Evolutionary conservation across 345 rosid species (phyloP).

Genomic region (Anastatica hierochuntica): DNA sequence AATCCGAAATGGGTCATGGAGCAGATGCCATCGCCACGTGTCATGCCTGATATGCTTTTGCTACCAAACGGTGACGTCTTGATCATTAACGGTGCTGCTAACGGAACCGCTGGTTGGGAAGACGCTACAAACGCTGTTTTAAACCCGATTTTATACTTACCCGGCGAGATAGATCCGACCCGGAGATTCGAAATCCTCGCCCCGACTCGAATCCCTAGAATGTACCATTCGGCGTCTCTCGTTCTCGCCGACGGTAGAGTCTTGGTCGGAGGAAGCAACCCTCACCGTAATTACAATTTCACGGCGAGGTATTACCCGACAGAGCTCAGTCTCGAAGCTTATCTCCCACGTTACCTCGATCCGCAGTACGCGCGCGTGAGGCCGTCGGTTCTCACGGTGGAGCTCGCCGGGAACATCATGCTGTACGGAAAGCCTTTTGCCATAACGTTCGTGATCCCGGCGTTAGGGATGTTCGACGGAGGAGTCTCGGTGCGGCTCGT

Average conservation of each 20-base stretch:
- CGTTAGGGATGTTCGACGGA: slow-evolving; percentile 17
- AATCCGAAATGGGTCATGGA: slow-evolving; percentile 65
- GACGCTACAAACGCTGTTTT: slow-evolving; percentile 50
- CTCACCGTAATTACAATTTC: slow-evolving; percentile 57
- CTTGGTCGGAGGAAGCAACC: slow-evolving; percentile 85
- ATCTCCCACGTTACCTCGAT: slow-evolving; percentile 53
- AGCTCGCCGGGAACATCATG: slow-evolving; percentile 35
- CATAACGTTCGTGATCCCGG: slow-evolving; percentile 32
- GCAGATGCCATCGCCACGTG: slow-evolving; percentile 68
- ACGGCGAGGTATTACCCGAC: slow-evolving; percentile 56
- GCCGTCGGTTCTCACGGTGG: slow-evolving; percentile 52
- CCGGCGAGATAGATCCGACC: slow-evolving; percentile 30
- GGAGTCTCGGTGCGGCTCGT: slow-evolving; percentile 32
- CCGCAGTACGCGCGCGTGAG: slow-evolving; percentile 28
- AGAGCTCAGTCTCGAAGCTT: slow-evolving; percentile 74
- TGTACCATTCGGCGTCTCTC: slow-evolving; percentile 73
- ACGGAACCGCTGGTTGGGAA: slow-evolving; percentile 88
- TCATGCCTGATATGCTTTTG: slow-evolving; percentile 63
- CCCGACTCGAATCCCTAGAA: slow-evolving; percentile 42
- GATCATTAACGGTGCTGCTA: slow-evolving; percentile 59
- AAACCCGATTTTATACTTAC: slow-evolving; percentile 56
- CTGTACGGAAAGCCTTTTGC: slow-evolving; percentile 27
- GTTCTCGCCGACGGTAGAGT: slow-evolving; percentile 71
- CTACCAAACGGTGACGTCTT: slow-evolving; percentile 53
- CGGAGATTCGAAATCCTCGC: slow-evolving; percentile 45